Conservation (phyloP, 208 protist genomes). For the Acanthamoeba sp. region DNA sequence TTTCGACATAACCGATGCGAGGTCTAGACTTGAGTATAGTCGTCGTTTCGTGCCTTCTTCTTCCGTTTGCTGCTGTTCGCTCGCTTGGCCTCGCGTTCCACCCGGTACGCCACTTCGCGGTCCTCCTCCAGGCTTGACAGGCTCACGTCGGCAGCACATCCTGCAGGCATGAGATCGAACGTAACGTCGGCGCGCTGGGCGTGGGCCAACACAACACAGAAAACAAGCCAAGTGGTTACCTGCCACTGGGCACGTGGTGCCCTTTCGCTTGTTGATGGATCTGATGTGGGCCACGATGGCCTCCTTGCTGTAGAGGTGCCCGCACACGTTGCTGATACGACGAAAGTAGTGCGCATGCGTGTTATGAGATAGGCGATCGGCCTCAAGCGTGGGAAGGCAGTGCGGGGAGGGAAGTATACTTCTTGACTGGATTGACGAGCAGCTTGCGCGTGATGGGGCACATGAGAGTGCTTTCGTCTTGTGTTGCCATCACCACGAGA, state of each 20-base stretch:
- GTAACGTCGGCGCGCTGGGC: no score
- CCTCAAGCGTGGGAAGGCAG: background rate
- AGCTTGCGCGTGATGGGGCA: slow-evolving; percentile 16
- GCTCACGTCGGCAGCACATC: background rate
- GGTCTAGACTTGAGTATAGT: background rate
- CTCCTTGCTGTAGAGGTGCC: background rate
- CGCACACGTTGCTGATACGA: background rate
- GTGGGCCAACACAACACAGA: no score
- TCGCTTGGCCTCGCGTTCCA: slow-evolving; percentile 38
- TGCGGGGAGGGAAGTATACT: background rate
- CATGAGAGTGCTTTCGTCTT: background rate
- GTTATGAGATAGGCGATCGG: background rate
- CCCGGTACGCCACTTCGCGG: background rate
- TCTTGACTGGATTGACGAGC: background rate
- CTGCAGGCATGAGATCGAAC: background rate
- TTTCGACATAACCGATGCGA: no score
- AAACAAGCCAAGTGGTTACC: background rate
- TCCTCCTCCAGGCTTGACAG: background rate
- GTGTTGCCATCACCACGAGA: slow-evolving; percentile 7
- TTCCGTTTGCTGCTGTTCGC: slow-evolving; percentile 1
- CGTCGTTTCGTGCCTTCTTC: background rate
- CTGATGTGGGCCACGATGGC: background rate
- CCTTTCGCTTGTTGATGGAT: background rate
- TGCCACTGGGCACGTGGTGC: background rate
- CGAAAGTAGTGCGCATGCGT: background rate